Conservation (phyloP, 176 grass and related monocot species). For the Oropetium thomaeum region DNA sequence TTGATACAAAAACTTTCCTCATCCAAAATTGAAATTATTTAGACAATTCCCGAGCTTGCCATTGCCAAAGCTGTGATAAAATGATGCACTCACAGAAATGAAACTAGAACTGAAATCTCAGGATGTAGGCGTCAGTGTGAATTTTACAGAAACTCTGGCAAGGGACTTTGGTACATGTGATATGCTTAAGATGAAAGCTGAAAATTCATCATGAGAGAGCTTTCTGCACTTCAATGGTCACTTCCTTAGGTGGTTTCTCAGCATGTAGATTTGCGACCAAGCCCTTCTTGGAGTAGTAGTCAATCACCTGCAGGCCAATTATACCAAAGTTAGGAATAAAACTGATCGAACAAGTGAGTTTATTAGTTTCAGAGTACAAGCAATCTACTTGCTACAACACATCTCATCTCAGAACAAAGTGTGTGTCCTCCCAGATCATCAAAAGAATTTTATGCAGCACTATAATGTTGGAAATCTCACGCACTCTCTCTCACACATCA, state of each 20-base stretch:
- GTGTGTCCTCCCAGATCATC: not conserved
- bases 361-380: slow-evolving; percentile 1
- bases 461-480: too few species aligned
- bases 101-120: slow-evolving; percentile 23
- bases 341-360: not conserved
- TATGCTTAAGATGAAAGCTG: slow-evolving; percentile 6
- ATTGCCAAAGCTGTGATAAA: slow-evolving; percentile 38
- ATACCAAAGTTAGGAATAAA: slow-evolving; percentile 16
- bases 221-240: slow-evolving; percentile 70
- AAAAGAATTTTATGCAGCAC: not conserved
- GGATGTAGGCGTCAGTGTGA: slow-evolving; percentile 32
- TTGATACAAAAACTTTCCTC: slow-evolving; percentile 29
- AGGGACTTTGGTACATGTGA: slow-evolving; percentile 24
- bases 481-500: too few species aligned
- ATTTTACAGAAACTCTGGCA: slow-evolving; percentile 30
- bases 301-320: slow-evolving; percentile 67
- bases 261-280: slow-evolving; percentile 71
- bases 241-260: slow-evolving; percentile 77
- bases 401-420: not conserved
- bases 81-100: not conserved
- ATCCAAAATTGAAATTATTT: slow-evolving; percentile 48
- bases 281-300: slow-evolving; percentile 82
- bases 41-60: slow-evolving; percentile 23
- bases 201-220: slow-evolving; percentile 59
- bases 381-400: not conserved